These are phyloP conservation scores for Chenopodium album DNA, from an alignment of 148 eudicot species.

Conservation along the genomic window DNA sequence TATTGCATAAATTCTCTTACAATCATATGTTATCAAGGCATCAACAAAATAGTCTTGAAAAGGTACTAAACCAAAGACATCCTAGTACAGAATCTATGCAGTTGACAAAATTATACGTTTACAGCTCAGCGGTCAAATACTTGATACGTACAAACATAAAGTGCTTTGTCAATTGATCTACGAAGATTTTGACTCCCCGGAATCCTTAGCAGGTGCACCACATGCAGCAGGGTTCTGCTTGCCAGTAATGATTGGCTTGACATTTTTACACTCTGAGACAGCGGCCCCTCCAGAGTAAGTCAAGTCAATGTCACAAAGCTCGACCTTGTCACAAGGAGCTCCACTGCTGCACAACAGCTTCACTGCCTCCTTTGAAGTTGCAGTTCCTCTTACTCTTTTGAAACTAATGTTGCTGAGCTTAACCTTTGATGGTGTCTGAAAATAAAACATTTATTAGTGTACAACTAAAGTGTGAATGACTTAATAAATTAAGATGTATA, in stretches of 20 bases:
- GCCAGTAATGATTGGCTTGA: constrained; percentile 36
- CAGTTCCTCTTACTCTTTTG: constrained; percentile 43
- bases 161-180: too few relatives aligned
- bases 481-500: too few relatives aligned
- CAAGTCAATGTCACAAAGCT: constrained; percentile 45
- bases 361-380: constrained; percentile 33
- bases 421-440: constrained; percentile 43
- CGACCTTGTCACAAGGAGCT: constrained; percentile 40
- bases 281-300: constrained; percentile 36
- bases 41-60: background rate
- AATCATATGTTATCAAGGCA: too few relatives aligned
- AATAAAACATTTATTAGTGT: background rate
- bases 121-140: too few relatives aligned
- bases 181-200: too few relatives aligned
- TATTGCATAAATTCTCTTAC: too few relatives aligned
- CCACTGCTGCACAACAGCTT: constrained; percentile 42
- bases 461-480: too few relatives aligned
- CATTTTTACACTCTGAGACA: constrained; percentile 33
- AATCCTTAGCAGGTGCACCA: constrained; percentile 11
- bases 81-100: background rate
- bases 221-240: constrained; percentile 29
- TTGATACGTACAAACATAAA: too few relatives aligned
- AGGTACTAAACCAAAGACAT: background rate
- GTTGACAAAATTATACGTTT: background rate
- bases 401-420: constrained; percentile 48